Conservation (phyloP, 352 stramenopile genomes). For the Globisporangium sylvaticum region DNA sequence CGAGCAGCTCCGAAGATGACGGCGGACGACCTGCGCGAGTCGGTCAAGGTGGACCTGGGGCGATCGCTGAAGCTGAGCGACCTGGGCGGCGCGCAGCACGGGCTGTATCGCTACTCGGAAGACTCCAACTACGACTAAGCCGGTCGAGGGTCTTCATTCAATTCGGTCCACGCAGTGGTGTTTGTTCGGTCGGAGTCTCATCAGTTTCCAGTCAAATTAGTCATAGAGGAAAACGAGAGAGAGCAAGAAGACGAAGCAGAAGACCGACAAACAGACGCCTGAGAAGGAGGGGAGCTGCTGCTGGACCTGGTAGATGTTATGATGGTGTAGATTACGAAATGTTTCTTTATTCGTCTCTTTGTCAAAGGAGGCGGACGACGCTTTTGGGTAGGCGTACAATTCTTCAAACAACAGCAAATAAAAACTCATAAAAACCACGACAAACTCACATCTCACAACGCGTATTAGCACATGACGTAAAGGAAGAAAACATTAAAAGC, state of each 20-base stretch:
- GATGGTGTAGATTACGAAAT: background rate
- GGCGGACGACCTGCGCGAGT: constrained; percentile 44
- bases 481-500: no score
- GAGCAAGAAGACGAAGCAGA: background rate
- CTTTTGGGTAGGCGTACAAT: background rate
- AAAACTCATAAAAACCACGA: background rate
- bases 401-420: background rate
- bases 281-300: background rate
- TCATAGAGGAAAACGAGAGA: constrained; percentile 2
- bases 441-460: background rate
- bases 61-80: constrained; percentile 41
- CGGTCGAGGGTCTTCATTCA: background rate
- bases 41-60: constrained; percentile 27
- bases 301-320: background rate
- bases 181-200: background rate
- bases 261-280: background rate
- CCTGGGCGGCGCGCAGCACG: constrained; percentile 21
- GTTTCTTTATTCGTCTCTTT: background rate
- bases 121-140: constrained; percentile 24
- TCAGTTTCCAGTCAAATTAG: constrained; percentile 1
- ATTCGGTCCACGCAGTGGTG: background rate
- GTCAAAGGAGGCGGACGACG: background rate
- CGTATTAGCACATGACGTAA: background rate
- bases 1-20: constrained; percentile 28
- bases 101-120: constrained; percentile 17